A percentile compares a stretch with the other conserved stretches of the same genome.
Conservation (phyloP, 2,329 filamentous ascomycete species). For the Sporothrix schenckii region DNA sequence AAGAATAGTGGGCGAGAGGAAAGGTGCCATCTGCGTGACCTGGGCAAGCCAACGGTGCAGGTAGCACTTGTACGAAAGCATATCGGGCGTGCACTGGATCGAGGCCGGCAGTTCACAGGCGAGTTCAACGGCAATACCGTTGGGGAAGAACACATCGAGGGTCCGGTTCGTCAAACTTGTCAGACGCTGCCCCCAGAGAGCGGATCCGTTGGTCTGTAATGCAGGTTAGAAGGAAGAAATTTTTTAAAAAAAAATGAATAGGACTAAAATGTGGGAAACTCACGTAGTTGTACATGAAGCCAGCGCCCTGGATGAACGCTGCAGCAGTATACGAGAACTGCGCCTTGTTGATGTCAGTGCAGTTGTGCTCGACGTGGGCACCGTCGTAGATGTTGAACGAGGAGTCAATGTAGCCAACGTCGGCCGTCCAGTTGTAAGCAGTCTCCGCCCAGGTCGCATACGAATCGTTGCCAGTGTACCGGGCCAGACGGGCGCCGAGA, state of each 20-base stretch:
- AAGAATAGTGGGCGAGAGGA: constrained; percentile 57
- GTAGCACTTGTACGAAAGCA: constrained; percentile 73
- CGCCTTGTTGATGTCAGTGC: constrained; percentile 61
- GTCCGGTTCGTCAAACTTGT: constrained; percentile 59
- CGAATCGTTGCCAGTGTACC: constrained; percentile 68
- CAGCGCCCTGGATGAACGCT: constrained; percentile 63
- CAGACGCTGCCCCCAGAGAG: constrained; percentile 58
- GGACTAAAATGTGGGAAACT: constrained; percentile 37
- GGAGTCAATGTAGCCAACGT: constrained; percentile 61
- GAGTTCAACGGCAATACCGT: constrained; percentile 65
- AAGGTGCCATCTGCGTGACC: constrained; percentile 64
- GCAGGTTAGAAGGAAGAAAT: constrained; percentile 22
- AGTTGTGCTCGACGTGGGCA: constrained; percentile 60
- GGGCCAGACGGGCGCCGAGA: constrained; percentile 67
- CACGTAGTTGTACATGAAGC: constrained; percentile 69
- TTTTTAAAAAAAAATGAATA: too few relatives aligned
- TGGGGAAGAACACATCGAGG: constrained; percentile 57
- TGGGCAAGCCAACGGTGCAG: constrained; percentile 67
- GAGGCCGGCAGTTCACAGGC: constrained; percentile 60
- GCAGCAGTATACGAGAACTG: constrained; percentile 71
- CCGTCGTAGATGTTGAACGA: constrained; percentile 66
- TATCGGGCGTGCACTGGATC: constrained; percentile 67
- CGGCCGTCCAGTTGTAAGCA: constrained; percentile 63
- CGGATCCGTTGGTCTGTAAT: constrained; percentile 54
- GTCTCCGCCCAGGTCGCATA: constrained; percentile 66